A percentile compares a stretch with the other conserved stretches of the same genome.
These are phyloP conservation scores for Cajanus cajan DNA, from an alignment of 306 rosid species.

Conservation along the genomic window DNA sequence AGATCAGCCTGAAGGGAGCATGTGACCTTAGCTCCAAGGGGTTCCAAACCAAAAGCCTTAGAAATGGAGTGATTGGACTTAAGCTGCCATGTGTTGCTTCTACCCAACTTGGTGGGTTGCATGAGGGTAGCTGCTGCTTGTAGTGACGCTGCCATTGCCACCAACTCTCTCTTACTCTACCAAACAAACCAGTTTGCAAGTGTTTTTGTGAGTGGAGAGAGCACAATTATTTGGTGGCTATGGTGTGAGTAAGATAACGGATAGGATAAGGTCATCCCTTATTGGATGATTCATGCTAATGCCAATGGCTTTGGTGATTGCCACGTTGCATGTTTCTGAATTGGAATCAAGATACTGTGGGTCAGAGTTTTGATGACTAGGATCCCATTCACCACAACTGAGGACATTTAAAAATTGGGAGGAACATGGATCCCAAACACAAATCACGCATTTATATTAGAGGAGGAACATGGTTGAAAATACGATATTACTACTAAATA, in stretches of 20 bases:
- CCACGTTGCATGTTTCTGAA: constrained; percentile 52
- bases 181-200: constrained; percentile 18
- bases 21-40: constrained; percentile 13
- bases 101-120: constrained; percentile 75
- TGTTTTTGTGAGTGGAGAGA: constrained; percentile 27
- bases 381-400: neutral
- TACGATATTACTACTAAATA: neutral
- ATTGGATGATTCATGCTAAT: constrained; percentile 61
- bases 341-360: constrained; percentile 44
- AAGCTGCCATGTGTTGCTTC: constrained; percentile 47
- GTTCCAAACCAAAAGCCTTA: constrained; percentile 44
- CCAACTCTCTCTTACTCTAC: neutral
- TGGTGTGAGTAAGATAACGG: constrained; percentile 57
- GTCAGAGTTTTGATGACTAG: constrained; percentile 15
- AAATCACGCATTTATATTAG: neutral
- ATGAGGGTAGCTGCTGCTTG: constrained; percentile 91
- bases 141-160: constrained; percentile 90
- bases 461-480: neutral
- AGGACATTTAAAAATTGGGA: neutral
- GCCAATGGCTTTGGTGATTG: constrained; percentile 19
- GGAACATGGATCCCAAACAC: neutral
- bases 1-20: constrained; percentile 46
- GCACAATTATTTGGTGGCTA: constrained; percentile 47
- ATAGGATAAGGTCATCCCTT: constrained; percentile 79
- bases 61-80: constrained; percentile 56